These are phyloP conservation scores for Ceriops zippeliana DNA, from an alignment of 345 rosid species.

Conservation along the genomic window DNA sequence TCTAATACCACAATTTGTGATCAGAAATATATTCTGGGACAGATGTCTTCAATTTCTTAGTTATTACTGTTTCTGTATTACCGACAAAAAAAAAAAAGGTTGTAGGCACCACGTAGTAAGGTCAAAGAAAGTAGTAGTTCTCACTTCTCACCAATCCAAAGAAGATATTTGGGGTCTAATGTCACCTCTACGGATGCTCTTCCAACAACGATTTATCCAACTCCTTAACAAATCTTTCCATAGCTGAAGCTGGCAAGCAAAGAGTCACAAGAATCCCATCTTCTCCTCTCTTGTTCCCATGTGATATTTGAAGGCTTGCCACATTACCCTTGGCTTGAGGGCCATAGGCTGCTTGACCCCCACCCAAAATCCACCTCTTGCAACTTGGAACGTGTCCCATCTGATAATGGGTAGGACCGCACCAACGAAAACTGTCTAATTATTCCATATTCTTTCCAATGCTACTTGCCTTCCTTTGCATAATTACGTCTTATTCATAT, in stretches of 20 bases:
- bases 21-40: too few relatives aligned
- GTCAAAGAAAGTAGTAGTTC: too few relatives aligned
- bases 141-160: too few relatives aligned
- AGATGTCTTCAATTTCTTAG: too few relatives aligned
- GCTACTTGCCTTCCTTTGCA: too few relatives aligned
- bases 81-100: too few relatives aligned
- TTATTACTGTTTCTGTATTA: too few relatives aligned
- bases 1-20: too few relatives aligned
- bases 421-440: constrained; percentile 3
- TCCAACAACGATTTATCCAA: constrained; percentile 2
- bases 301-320: constrained; percentile 7
- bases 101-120: too few relatives aligned
- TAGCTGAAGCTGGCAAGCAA: constrained; percentile 5
- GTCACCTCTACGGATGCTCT: neutral
- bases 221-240: constrained; percentile 14
- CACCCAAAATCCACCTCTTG: constrained; percentile 29
- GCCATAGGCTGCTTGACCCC: constrained; percentile 22
- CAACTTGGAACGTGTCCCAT: constrained; percentile 18
- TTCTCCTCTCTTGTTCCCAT: constrained; percentile 15
- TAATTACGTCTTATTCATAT: too few relatives aligned
- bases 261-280: constrained; percentile 14
- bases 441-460: too few relatives aligned
- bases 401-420: constrained; percentile 20
- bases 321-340: constrained; percentile 20
- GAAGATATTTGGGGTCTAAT: too few relatives aligned